phyloP scores from a whole-genome alignment of 345 rosid genomes.

The Linum usitatissimum region DNA sequence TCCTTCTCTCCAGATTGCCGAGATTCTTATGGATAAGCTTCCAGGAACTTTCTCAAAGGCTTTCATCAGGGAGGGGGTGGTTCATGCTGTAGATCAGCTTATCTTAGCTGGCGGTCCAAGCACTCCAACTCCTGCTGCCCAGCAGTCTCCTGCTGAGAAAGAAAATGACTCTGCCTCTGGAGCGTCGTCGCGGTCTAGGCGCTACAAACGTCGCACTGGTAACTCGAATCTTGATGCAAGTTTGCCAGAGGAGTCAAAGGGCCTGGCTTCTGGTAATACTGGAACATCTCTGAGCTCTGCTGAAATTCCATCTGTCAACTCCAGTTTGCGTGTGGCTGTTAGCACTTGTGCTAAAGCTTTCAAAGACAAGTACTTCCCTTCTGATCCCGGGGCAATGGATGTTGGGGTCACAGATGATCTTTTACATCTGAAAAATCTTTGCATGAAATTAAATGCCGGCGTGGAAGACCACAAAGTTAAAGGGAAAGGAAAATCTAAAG shows the following conservation, averaged over 20 bases:
- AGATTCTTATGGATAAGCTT: slow-evolving; percentile 97
- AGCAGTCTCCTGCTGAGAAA: slow-evolving; percentile 42
- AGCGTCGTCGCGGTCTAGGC: slow-evolving; percentile 70
- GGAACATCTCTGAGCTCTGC: slow-evolving; percentile 58
- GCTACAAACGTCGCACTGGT: slow-evolving; percentile 73
- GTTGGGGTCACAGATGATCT: slow-evolving; percentile 97
- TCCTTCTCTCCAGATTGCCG: slow-evolving; percentile 95
- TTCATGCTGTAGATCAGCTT: slow-evolving; percentile 97
- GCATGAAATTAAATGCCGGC: slow-evolving; percentile 61
- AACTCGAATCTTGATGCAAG: slow-evolving; percentile 58
- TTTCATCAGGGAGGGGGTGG: slow-evolving; percentile 95
- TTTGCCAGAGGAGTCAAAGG: slow-evolving; percentile 54
- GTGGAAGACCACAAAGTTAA: slow-evolving; percentile 74
- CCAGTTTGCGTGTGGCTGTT: slow-evolving; percentile 58
- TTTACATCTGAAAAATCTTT: slow-evolving; percentile 68
- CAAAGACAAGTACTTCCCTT: slow-evolving; percentile 72
- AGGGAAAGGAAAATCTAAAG: slow-evolving; percentile 82
- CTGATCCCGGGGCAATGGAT: slow-evolving; percentile 61
- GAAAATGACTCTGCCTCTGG: slow-evolving; percentile 63
- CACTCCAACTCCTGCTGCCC: slow-evolving; percentile 31
- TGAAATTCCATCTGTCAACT: slow-evolving; percentile 58
- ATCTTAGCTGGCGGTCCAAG: slow-evolving; percentile 54
- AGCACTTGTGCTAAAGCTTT: slow-evolving; percentile 85
- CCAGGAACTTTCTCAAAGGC: slow-evolving; percentile 89
- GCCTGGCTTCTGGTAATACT: slow-evolving; percentile 35